Evolutionary conservation across 2,329 filamentous ascomycete genomes (phyloP).

Genomic region (Botrytis cinerea): DNA sequence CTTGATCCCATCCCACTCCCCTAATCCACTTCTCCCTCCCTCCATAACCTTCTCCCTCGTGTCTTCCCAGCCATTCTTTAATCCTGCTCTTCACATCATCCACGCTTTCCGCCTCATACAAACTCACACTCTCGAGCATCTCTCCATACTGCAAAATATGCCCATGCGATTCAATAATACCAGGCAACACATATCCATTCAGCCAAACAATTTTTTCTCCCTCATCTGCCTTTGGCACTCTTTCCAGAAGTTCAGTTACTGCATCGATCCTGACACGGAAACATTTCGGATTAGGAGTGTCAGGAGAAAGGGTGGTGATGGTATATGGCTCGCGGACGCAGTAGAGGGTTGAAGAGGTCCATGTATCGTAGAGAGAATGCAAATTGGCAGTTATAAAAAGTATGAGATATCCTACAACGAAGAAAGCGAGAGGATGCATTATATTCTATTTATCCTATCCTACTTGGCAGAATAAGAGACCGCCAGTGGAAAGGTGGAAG

Average conservation of each 20-base stretch:
- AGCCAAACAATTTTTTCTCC: conserved; percentile 40
- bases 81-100: conserved; percentile 57
- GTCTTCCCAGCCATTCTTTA: conserved; percentile 50
- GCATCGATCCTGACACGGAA: conserved; percentile 56
- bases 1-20: conserved; percentile 72
- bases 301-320: conserved; percentile 47
- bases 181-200: conserved; percentile 61
- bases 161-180: conserved; percentile 71
- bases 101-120: conserved; percentile 60
- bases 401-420: conserved; percentile 18
- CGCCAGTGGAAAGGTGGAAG: neutral
- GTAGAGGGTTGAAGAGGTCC: conserved; percentile 29
- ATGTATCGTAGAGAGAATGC: conserved; percentile 21
- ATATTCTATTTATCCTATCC: conserved; percentile 13
- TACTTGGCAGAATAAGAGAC: neutral
- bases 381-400: conserved; percentile 21
- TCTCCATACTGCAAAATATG: conserved; percentile 68
- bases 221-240: conserved; percentile 38
- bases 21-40: conserved; percentile 61
- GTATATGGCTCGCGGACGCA: conserved; percentile 40
- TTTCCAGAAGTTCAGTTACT: conserved; percentile 52
- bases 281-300: conserved; percentile 50
- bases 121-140: conserved; percentile 64
- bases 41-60: conserved; percentile 52
- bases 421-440: conserved; percentile 21